Evolutionary conservation across 345 rosid species (phyloP).

Genomic region (Moricandia moricandioides): DNA sequence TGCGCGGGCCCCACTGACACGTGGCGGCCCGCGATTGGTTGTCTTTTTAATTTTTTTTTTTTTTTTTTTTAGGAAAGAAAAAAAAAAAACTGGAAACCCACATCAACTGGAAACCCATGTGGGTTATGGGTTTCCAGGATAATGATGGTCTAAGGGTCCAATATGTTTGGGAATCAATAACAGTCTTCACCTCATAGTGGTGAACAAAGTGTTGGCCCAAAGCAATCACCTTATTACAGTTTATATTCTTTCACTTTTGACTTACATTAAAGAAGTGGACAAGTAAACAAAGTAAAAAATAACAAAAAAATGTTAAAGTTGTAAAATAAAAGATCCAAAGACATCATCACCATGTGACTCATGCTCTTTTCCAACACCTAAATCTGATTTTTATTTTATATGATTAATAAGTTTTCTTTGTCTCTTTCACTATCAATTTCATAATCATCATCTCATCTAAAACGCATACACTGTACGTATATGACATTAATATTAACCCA

Average conservation of each 20-base stretch:
- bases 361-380: slow-evolving; percentile 29
- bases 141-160: slow-evolving; percentile 36
- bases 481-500: not conserved
- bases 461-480: not conserved
- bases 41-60: too few species aligned
- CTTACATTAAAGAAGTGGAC: slow-evolving; percentile 25
- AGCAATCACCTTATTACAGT: slow-evolving; percentile 35
- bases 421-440: slow-evolving; percentile 25
- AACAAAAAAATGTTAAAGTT: slow-evolving; percentile 5
- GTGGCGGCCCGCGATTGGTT: too few species aligned
- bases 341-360: slow-evolving; percentile 32
- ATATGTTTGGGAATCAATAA: slow-evolving; percentile 39
- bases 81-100: too few species aligned
- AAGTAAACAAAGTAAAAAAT: not conserved
- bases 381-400: not conserved
- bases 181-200: slow-evolving; percentile 34
- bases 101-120: too few species aligned
- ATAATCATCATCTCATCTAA: slow-evolving; percentile 21
- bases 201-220: slow-evolving; percentile 38
- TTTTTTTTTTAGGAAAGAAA: too few species aligned
- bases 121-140: too few species aligned
- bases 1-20: too few species aligned
- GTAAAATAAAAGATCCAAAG: slow-evolving; percentile 7
- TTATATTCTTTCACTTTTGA: slow-evolving; percentile 29
- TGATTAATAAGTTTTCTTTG: not conserved